Base-by-base conservation (phyloP, 371 early-diverging fungal species). In the Mucor mucedo region DNA sequence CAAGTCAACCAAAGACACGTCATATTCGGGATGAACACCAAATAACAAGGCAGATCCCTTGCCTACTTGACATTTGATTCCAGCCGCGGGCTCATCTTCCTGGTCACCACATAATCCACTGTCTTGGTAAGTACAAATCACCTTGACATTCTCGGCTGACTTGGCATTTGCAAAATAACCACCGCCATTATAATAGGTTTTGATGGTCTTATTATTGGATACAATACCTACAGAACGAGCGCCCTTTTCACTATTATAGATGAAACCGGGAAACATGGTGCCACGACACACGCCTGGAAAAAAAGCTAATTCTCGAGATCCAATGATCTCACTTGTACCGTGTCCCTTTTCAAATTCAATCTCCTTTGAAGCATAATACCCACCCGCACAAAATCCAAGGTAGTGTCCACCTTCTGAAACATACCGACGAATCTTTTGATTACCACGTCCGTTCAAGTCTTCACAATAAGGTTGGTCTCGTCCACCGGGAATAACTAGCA, bases 331-430 rank as follows among this genome's bases (percentile, higher is more conserved):
- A 59, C 89, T 63, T 2, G 57, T 52, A 6, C 78, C 68, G 10
- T 58, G n/a, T 8, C 87, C 85, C 3, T 79, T 82, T 76, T 96
- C 93, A 76, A 96, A 96, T 69, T 89, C 89, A 30, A 93, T 85
- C n/a, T 73, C 60, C 0, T 69, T 66, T 32, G 86, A 79, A 3
- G 84, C 95, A 75, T 91, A 95, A 71, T 96, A 95, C 0, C 90
- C 96, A 21, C 97, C 98, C 0, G 95, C 96, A 68, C 98, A 97
- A 30, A 98, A 83, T 1, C 98, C 98, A 38, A 95, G 70, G 69
- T 93, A 96, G n/a, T 82, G 77, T 2, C 98, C 98, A 13, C 96
- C 97, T 10, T 63, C 58, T 0, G 63, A 49, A 2, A 97, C 93
- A 78, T 87, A 98, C 4, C 76, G 67, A 5, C 65, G 62, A 53